A percentile compares a stretch with the other conserved stretches of the same genome.
Evolutionary conservation across 345 rosid genomes (phyloP).

Genomic region (Sonneratia alba): DNA sequence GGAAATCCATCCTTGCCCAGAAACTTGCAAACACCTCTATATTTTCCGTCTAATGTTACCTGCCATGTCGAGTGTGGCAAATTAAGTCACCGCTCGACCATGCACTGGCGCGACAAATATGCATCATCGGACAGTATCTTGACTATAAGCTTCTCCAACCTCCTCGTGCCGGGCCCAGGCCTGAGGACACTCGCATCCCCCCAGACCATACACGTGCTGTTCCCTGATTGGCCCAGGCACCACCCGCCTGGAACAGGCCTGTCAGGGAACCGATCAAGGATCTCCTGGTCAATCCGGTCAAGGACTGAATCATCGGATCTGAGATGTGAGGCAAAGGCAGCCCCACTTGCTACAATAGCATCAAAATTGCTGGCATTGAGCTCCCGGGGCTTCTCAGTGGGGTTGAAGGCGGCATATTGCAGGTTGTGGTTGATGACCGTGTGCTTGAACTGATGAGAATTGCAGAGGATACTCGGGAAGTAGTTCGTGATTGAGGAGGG

Average conservation of each 20-base stretch:
- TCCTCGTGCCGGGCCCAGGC: slow-evolving; percentile 70
- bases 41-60: too few relatives aligned
- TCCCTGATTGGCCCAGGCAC: slow-evolving; percentile 66
- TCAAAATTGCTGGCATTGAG: slow-evolving; percentile 56
- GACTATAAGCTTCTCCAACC: slow-evolving; percentile 60
- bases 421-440: slow-evolving; percentile 68
- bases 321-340: slow-evolving; percentile 66
- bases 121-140: slow-evolving; percentile 40
- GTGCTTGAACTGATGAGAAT: slow-evolving; percentile 46
- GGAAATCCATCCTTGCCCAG: too few relatives aligned
- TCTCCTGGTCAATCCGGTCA: slow-evolving; percentile 62
- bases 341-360: slow-evolving; percentile 66
- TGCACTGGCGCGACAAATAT: slow-evolving; percentile 51
- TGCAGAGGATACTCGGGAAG: slow-evolving; percentile 76
- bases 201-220: slow-evolving; percentile 60
- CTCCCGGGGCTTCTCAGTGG: slow-evolving; percentile 26
- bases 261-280: slow-evolving; percentile 48
- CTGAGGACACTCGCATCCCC: slow-evolving; percentile 78
- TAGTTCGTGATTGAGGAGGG: slow-evolving; percentile 62
- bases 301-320: slow-evolving; percentile 42
- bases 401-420: slow-evolving; percentile 40
- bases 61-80: too few relatives aligned
- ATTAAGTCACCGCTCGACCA: slow-evolving; percentile 14
- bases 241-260: slow-evolving; percentile 81
- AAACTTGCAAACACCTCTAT: too few relatives aligned